These are phyloP conservation scores for Digitaria exilis DNA, from an alignment of 202 grass and related monocot species.

Conservation along the genomic window DNA sequence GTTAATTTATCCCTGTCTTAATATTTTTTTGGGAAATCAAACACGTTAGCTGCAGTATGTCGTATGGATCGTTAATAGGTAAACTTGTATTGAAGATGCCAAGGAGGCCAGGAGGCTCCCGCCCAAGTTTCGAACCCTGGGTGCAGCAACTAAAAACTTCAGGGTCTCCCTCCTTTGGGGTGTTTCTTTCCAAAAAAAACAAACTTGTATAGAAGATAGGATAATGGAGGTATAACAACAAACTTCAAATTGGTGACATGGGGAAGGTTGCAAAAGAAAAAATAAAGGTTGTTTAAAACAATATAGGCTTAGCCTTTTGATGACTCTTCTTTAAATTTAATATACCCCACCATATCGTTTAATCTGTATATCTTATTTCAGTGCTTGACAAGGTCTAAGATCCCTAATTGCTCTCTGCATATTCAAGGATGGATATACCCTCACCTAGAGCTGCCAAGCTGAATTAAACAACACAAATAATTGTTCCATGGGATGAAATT, in stretches of 20 bases:
- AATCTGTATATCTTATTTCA: constrained; percentile 24
- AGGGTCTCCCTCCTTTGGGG: too few species aligned
- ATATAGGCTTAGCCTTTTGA: constrained; percentile 11
- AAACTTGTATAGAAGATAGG: not conserved
- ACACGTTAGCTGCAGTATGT: not conserved
- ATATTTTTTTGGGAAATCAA: not conserved
- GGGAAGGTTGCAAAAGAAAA: not conserved
- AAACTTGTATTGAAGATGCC: too few species aligned
- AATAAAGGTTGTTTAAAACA: not conserved
- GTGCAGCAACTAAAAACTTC: too few species aligned
- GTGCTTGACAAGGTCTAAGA: constrained; percentile 53
- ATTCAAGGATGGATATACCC: constrained; percentile 37
- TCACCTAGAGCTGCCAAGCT: constrained; percentile 53
- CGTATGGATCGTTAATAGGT: not conserved
- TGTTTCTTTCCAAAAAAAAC: too few species aligned
- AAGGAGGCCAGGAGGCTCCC: too few species aligned
- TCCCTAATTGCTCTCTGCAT: constrained; percentile 38
- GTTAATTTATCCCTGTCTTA: not conserved
- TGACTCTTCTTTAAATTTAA: constrained; percentile 16
- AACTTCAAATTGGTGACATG: constrained; percentile 11
- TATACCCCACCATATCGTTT: constrained; percentile 11
- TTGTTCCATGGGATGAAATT: constrained; percentile 36
- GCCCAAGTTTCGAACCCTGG: too few species aligned
- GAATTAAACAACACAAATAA: constrained; percentile 51
- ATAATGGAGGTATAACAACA: not conserved